Conservation (phyloP, 805 yeast genomes). For the Sugiyamaella chiloensis region DNA sequence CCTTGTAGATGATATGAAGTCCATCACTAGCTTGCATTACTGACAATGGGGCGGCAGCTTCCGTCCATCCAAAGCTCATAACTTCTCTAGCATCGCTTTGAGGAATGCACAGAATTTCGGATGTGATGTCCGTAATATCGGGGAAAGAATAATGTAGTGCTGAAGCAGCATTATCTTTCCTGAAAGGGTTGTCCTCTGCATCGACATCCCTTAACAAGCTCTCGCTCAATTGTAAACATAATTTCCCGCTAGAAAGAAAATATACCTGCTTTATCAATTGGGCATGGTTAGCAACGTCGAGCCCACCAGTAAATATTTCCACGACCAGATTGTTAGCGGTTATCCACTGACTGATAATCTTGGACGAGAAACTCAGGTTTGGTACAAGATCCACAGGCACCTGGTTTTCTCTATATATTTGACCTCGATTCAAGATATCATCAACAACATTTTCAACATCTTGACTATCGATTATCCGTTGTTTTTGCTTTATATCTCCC, state of each 20-base stretch:
- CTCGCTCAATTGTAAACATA: constrained; percentile 11
- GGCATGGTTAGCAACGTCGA: constrained; percentile 7
- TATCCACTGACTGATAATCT: constrained; percentile 16
- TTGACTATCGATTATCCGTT: no score
- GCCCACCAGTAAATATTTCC: constrained; percentile 3
- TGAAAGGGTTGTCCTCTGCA: no score
- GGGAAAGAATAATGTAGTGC: constrained; percentile 6
- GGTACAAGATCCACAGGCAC: constrained; percentile 13
- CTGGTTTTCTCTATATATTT: not conserved
- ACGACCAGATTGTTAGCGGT: constrained; percentile 13
- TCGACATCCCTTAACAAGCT: constrained; percentile 4
- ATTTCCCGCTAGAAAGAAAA: constrained; percentile 13
- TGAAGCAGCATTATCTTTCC: no score
- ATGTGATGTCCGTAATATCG: constrained; percentile 9
- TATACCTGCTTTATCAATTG: constrained; percentile 6
- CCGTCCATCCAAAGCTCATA: constrained; percentile 11
- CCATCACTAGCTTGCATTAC: constrained; percentile 10
- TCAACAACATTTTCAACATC: not conserved
- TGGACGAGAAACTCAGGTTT: constrained; percentile 4
- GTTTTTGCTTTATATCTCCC: no score
- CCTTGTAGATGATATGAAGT: constrained; percentile 10
- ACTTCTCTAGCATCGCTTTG: not conserved
- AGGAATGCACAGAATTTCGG: not conserved
- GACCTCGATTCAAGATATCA: not conserved
- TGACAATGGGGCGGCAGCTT: not conserved